These are phyloP conservation scores for Bipolaris cookei DNA, from an alignment of 2,329 filamentous ascomycete genomes.

Conservation along the genomic window DNA sequence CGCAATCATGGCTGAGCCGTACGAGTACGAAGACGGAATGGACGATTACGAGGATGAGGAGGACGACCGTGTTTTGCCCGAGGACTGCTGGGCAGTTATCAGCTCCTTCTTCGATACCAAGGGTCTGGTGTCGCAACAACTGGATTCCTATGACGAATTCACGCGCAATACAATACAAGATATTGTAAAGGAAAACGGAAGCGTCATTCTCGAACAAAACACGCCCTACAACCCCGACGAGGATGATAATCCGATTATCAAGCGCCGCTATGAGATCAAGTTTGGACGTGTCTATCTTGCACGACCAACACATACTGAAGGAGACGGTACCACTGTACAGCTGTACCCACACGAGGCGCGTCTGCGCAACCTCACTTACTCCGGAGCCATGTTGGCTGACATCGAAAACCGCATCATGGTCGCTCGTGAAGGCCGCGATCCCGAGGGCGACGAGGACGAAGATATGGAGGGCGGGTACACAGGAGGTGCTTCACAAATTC, in stretches of 20 bases:
- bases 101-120: constrained; percentile 96
- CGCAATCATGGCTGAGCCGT: constrained; percentile 58
- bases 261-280: constrained; percentile 93
- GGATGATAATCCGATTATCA: constrained; percentile 71
- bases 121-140: constrained; percentile 94
- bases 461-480: constrained; percentile 48
- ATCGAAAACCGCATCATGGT: constrained; percentile 85
- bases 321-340: constrained; percentile 83
- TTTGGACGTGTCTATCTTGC: constrained; percentile 91
- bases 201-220: constrained; percentile 91
- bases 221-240: constrained; percentile 78
- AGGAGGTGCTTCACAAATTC: constrained; percentile 46
- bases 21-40: constrained; percentile 66
- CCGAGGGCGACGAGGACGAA: constrained; percentile 69
- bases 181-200: constrained; percentile 88
- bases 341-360: constrained; percentile 94
- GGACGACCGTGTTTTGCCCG: constrained; percentile 76
- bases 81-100: constrained; percentile 99
- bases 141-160: constrained; percentile 98
- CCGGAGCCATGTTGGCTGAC: constrained; percentile 86
- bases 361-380: constrained; percentile 93
- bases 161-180: constrained; percentile 93
- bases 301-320: constrained; percentile 88
- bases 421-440: constrained; percentile 73
- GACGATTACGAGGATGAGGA: constrained; percentile 65